Evolutionary conservation across 305 asterid genomes (phyloP), one percentile per base, ranked within the genome.

Genomic region (Solanum hybrid): DNA sequence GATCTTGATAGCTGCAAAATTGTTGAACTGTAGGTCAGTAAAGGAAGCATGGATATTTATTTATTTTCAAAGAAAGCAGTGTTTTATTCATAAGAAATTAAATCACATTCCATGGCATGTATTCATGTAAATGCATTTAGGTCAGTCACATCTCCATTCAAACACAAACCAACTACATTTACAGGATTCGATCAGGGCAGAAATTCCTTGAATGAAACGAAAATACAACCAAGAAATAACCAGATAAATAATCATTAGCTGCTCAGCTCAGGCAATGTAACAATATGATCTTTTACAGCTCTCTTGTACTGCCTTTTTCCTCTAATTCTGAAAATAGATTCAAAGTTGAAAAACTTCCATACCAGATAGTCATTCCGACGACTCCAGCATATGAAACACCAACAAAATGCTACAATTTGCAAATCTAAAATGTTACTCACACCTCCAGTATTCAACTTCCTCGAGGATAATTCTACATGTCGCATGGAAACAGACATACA

Each of bases 1-100:
- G 96, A 91, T 96, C 99, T 91, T 96, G 96, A 89, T 98, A 98
- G 95, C 99, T 98, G 98, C 94, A 89, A 79, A 72, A 82, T 89
- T 75, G 90, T 89, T 82, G 36, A 37, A 84, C 37, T 36, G 32
- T 69, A 69, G 66, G 90, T 91, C 37, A 90, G 91, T 85, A 60
- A 32, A 20, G 73, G 35, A 84, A 85, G 77, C 5, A 56, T 56
- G 77, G 12, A 85, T 29, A 46, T 6, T 17, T 46, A 17, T 26
- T 64, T 34, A n/a, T 29, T 82, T 5, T 3, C 29, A 84, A 84
- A 20, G 31, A 32, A 84, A 51, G 42, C 24, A 60, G 34, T 32
- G 34, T 22, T 60, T 60, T 60, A 29, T 32, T 85, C 37, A 12
- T 32, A 60, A 60, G 32, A 85, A 60, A 85, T 32, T 85, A 85